Percentiles rank a stretch among this genome's conserved stretches.
These are phyloP conservation scores for Candida parachauliodes DNA, from an alignment of 805 yeast species.

Conservation along the genomic window DNA sequence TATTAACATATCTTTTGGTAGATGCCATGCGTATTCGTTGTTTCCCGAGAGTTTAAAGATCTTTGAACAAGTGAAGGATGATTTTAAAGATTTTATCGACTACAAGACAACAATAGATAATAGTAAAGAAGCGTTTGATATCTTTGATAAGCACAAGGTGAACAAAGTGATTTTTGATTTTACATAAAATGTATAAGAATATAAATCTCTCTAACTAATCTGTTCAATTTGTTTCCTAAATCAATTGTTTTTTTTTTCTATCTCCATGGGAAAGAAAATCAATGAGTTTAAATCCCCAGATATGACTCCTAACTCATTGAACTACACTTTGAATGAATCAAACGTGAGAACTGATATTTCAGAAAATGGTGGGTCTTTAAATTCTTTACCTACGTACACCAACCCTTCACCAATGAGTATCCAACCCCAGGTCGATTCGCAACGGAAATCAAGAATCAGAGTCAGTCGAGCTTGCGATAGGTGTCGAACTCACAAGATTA, in stretches of 20 bases:
- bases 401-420: neutral
- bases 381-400: neutral
- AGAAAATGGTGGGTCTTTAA: neutral
- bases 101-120: constrained; percentile 41
- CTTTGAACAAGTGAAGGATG: constrained; percentile 41
- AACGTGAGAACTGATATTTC: constrained; percentile 1
- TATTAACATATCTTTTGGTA: constrained; percentile 54
- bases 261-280: neutral
- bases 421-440: neutral
- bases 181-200: too few relatives aligned
- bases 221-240: too few relatives aligned
- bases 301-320: neutral
- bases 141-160: constrained; percentile 52
- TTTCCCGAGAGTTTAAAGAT: constrained; percentile 50
- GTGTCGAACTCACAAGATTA: constrained; percentile 53
- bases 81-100: constrained; percentile 53
- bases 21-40: constrained; percentile 60
- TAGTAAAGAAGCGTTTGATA: constrained; percentile 43
- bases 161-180: constrained; percentile 50
- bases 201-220: too few relatives aligned
- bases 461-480: constrained; percentile 55
- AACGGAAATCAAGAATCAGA: constrained; percentile 25
- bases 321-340: constrained; percentile 5
- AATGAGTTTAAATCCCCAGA: neutral
- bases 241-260: too few relatives aligned